Base-by-base conservation (phyloP, 2,329 filamentous ascomycete species). In the Graphilbum sp. region DNA sequence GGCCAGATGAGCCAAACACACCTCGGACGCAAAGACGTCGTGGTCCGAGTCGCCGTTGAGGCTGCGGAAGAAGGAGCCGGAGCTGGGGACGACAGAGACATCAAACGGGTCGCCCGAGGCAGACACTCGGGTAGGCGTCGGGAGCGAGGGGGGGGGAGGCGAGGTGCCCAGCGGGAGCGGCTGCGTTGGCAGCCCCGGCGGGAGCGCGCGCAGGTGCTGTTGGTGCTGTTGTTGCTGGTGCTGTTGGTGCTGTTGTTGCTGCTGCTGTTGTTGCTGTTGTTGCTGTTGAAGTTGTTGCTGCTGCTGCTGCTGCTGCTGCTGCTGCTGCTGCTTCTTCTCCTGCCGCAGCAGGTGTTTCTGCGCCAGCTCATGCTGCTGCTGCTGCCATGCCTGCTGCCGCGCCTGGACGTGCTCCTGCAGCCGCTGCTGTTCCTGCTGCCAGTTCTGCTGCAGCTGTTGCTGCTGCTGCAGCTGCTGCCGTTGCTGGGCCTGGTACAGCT, bases 1-100 rank as follows among this genome's bases (percentile, higher is more conserved):
- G n/a, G n/a, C n/a, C n/a, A n/a, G n/a, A n/a, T n/a, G 20, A 29
- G 27, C 8, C 7, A 13, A n/a, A n/a, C 27, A 5, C 5, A 29
- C 27, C 10, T 29, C 27, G 15, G 27, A 12, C 25, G 16, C 20
- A 12, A 8, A 18, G 21, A 31, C 27, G 13, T 38, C 38, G 11
- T 17, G 27, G 23, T 40, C 37, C 2, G 40, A 8, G 15, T 40
- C 41, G 21, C 23, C 31, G 31, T 46, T 37, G 4, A 45, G 36
- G 15, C 36, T 40, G 15, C 42, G 42, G 18, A 43, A 45, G 2
- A 36, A 11, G 11, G 10, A 3, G 13, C 10, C 21, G 10, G 18
- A 11, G 16, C 12, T 19, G 4, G 18, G 6, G 21, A 11, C 1
- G 27, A 20, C 13, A 34, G 38, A 32, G 5, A 35, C 34, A 27